A percentile compares a stretch with the other conserved stretches of the same genome.
Evolutionary conservation across 1,284 basidiomycete species (phyloP).

Genomic region (Cutaneotrichosporon mucoides): DNA sequence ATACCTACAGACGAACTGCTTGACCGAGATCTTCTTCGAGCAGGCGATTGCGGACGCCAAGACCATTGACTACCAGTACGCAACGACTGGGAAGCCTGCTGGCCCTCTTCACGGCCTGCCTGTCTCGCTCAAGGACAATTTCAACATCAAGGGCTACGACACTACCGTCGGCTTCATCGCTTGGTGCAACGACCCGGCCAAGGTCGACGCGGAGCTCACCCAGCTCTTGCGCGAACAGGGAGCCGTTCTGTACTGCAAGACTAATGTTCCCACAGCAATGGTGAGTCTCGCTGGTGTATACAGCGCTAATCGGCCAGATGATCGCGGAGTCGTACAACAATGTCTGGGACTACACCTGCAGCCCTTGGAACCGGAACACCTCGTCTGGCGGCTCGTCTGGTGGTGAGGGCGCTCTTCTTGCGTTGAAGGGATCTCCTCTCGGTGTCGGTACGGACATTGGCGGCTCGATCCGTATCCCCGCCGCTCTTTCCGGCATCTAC

Average conservation of each 20-base stretch:
- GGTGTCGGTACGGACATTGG: conserved; percentile 69
- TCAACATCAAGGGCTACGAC: conserved; percentile 46
- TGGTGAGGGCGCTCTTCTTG: conserved; percentile 59
- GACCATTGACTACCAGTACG: conserved; percentile 48
- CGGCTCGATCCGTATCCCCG: conserved; percentile 67
- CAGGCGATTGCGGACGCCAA: conserved; percentile 48
- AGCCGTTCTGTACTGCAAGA: conserved; percentile 42
- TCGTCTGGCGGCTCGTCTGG: conserved; percentile 61
- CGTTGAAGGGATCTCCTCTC: conserved; percentile 58
- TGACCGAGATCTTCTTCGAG: conserved; percentile 52
- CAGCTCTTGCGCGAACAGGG: conserved; percentile 32
- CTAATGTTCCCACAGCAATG: conserved; percentile 40
- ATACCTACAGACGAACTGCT: conserved; percentile 45
- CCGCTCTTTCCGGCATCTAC: conserved; percentile 63
- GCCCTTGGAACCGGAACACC: conserved; percentile 58
- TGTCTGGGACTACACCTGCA: conserved; percentile 64
- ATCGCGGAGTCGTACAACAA: conserved; percentile 42
- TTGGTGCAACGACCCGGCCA: conserved; percentile 32
- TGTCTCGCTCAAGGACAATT: conserved; percentile 49
- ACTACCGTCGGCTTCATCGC: conserved; percentile 38
- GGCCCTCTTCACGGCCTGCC: conserved; percentile 56
- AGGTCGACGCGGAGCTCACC: conserved; percentile 30
- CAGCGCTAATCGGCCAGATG: conserved; percentile 19
- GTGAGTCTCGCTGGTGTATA: neutral
- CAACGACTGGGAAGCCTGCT: conserved; percentile 40